Percentiles rank a stretch among this genome's conserved stretches.
These are phyloP conservation scores for Ammopiptanthus mongolicus DNA, from an alignment of 306 rosid species.

Conservation along the genomic window DNA sequence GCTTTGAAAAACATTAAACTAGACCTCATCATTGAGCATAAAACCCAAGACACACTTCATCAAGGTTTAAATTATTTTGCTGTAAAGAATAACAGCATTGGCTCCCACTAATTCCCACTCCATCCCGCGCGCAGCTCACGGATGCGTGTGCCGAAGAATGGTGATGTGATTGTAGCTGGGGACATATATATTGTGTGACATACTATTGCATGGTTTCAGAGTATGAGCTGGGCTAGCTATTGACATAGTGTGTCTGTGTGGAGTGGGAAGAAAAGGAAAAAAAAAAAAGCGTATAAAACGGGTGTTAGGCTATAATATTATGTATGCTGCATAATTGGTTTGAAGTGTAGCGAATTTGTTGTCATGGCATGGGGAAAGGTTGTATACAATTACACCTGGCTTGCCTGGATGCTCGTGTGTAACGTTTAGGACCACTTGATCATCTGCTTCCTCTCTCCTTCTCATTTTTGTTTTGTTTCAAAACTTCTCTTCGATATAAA, in stretches of 20 bases:
- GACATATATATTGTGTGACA: background rate
- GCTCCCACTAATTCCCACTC: background rate
- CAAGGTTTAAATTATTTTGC: background rate
- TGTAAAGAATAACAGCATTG: background rate
- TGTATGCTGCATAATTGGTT: background rate
- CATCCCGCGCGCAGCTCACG: background rate
- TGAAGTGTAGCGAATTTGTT: background rate
- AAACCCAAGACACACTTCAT: background rate
- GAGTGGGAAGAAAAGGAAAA: background rate
- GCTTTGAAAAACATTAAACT: too few species aligned
- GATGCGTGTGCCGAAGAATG: background rate
- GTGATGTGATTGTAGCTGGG: background rate
- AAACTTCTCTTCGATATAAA: too few species aligned
- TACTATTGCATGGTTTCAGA: background rate
- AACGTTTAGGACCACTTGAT: conserved; percentile 1
- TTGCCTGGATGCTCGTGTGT: background rate
- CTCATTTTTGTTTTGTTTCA: too few species aligned
- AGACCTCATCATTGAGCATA: too few species aligned
- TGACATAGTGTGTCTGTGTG: background rate
- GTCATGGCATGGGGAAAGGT: background rate
- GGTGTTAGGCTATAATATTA: background rate
- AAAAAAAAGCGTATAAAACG: background rate
- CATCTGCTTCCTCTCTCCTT: background rate
- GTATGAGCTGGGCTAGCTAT: background rate
- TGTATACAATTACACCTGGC: conserved; percentile 3